These are phyloP conservation scores for Eutrema yunnanense DNA, from an alignment of 345 rosid genomes.

Conservation along the genomic window DNA sequence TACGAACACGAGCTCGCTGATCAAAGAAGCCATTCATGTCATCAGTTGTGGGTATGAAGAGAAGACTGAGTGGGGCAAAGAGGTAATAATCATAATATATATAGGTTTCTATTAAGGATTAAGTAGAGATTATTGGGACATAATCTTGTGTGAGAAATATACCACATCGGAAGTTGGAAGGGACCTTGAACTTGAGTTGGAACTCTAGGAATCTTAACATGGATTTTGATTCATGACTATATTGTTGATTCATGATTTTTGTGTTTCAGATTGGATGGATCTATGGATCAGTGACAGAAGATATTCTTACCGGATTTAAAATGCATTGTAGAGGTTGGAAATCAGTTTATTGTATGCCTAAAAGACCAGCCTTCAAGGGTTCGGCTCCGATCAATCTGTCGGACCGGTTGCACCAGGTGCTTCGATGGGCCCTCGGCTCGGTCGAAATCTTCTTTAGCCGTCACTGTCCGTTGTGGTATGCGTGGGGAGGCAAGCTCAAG, in stretches of 20 bases:
- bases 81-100: conserved; percentile 35
- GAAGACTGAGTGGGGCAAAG: conserved; percentile 99
- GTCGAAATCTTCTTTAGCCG: conserved; percentile 94
- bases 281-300: conserved; percentile 89
- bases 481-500: conserved; percentile 87
- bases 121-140: too few species aligned
- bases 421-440: conserved; percentile 96
- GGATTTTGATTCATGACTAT: background rate
- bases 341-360: conserved; percentile 80
- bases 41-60: conserved; percentile 92
- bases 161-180: too few species aligned
- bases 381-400: conserved; percentile 96
- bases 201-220: too few species aligned
- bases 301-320: conserved; percentile 83
- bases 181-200: too few species aligned
- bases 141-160: too few species aligned
- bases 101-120: too few species aligned
- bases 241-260: background rate
- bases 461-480: conserved; percentile 94
- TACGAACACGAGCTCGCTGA: conserved; percentile 57
- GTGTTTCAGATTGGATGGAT: conserved; percentile 85
- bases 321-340: conserved; percentile 99
- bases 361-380: conserved; percentile 84
- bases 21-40: conserved; percentile 96
- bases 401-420: conserved; percentile 87